Percentiles rank a stretch among this genome's conserved stretches.
Evolutionary conservation across 768 basidiomycete species (phyloP).

Genomic region (Dentipellis sp.): DNA sequence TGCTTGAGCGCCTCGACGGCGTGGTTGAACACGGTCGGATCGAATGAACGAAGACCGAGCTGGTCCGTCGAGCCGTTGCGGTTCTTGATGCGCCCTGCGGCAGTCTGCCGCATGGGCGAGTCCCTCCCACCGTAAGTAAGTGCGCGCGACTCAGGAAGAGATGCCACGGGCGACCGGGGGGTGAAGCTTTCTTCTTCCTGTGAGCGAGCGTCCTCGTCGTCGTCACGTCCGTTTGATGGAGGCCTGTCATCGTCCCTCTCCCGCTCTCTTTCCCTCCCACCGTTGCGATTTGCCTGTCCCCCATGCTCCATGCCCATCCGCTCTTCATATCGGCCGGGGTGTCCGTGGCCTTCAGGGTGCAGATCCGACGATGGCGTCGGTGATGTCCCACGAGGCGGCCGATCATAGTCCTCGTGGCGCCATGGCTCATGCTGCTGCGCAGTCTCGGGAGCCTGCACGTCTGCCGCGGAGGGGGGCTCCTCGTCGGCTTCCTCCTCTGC

Average conservation of each 20-base stretch:
- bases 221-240: conserved; percentile 1
- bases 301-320: conserved; percentile 7
- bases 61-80: conserved; percentile 13
- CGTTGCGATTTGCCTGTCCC: too few relatives aligned
- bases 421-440: conserved; percentile 8
- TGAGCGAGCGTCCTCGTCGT: conserved; percentile 5
- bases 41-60: conserved; percentile 12
- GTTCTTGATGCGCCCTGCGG: conserved; percentile 10
- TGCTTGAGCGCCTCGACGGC: conserved; percentile 11
- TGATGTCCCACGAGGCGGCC: conserved; percentile 6
- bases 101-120: not conserved
- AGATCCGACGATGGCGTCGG: conserved; percentile 14
- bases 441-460: conserved; percentile 5
- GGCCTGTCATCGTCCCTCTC: conserved; percentile 1
- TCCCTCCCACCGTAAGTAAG: not conserved
- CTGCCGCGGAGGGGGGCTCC: not conserved
- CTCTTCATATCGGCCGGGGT: conserved; percentile 9
- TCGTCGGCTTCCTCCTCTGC: conserved; percentile 8
- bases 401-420: conserved; percentile 5
- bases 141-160: conserved; percentile 6
- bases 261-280: too few relatives aligned
- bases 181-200: conserved; percentile 16
- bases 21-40: conserved; percentile 7
- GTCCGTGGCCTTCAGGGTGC: conserved; percentile 13
- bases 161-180: conserved; percentile 11